Conservation (phyloP, 1,284 basidiomycete species). For the Tilletia setariae region DNA sequence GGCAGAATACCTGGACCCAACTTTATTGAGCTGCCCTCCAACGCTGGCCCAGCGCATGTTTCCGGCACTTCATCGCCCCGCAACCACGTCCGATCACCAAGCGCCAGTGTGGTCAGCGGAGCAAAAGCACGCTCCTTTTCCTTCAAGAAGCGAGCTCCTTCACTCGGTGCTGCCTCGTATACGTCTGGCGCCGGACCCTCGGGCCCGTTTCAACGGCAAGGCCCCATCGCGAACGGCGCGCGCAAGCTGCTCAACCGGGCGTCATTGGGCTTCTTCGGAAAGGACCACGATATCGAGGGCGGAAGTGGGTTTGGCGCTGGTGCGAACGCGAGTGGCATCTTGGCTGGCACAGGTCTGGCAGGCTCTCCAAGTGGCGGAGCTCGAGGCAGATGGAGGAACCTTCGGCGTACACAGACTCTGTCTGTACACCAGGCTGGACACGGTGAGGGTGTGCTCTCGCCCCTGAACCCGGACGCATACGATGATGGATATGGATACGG, state of each 20-base stretch:
- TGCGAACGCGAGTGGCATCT: too few relatives aligned
- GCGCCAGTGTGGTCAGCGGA: too few relatives aligned
- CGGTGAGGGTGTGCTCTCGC: neutral
- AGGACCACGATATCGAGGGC: neutral
- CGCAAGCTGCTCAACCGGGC: conserved; percentile 5
- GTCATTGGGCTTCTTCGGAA: neutral
- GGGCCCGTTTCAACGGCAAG: neutral
- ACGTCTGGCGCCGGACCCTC: neutral
- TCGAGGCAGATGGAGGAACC: neutral
- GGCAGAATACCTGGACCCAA: too few relatives aligned
- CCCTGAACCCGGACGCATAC: conserved; percentile 9
- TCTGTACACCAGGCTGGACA: conserved; percentile 17
- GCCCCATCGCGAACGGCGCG: neutral
- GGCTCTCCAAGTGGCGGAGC: neutral
- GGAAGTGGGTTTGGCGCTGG: neutral
- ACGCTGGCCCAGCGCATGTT: neutral
- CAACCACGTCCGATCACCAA: too few relatives aligned
- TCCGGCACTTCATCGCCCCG: too few relatives aligned
- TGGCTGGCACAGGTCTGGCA: too few relatives aligned
- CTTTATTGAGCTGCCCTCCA: too few relatives aligned
- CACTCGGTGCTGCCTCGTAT: neutral
- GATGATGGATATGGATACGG: conserved; percentile 10
- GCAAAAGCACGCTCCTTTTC: neutral
- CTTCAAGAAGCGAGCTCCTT: conserved; percentile 9
- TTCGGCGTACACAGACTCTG: conserved; percentile 18